Base-by-base conservation (phyloP, 306 rosid species). In the Acacia crassicarpa region DNA sequence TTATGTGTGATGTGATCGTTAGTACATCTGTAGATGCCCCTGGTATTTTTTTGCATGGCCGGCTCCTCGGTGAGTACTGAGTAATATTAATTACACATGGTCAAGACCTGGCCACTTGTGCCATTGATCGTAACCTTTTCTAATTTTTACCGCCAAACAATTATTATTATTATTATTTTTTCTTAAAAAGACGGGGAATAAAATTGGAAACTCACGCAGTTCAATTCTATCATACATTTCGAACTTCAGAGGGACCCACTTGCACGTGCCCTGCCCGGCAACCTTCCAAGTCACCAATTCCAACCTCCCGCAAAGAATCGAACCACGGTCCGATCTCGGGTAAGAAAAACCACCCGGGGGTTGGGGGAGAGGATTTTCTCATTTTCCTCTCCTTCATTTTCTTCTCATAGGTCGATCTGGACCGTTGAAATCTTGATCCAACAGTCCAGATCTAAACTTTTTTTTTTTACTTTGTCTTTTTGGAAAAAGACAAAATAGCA, bases 191-290 rank as follows among this genome's bases (percentile, higher is more conserved):
- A 2, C 3, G 63, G 22, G 65, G 30, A 22, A n/a, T 58, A 23
- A 58, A 58, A 58, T 22, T 9, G 30, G 25, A 59, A 4, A 23
- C 17, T 4, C 16, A 23, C 11, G 66, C 33, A 4, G 25, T 74
- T 44, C 77, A 84, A 78, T n/a, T 61, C 5, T 27, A 1, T 66
- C 74, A 4, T 12, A 73, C 68, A 43, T 22, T 45, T 80, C 77
- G 74, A 75, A 79, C 56, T 22, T 59, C 6, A 16, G 38, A 23
- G 59, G 78, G 66, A 56, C 89, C 86, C 85, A 62, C 85, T 66
- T 22, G 82, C 91, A 83, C 90, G 76, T 82, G 87, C 83, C 35
- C 30, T 58, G n/a, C 66, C 83, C 78, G 78, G 81, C 82, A 78
- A 70, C 76, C 66, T 48, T 86, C 86, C 87, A 63, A 82, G 70